Conservation (phyloP, 2,329 filamentous ascomycete genomes). For the Epichloe scottii region DNA sequence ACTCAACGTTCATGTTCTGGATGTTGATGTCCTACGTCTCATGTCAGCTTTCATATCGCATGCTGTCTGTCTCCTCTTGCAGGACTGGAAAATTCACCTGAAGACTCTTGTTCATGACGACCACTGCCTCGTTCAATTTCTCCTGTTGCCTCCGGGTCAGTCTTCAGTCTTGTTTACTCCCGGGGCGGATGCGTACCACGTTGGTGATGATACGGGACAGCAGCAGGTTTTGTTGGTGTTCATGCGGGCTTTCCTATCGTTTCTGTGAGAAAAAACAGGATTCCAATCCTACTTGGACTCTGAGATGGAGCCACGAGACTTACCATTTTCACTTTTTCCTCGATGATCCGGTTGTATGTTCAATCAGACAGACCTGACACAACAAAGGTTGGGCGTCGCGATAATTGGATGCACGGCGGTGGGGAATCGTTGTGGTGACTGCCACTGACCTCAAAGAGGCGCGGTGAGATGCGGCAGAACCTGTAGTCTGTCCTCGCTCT, state of each 20-base stretch:
- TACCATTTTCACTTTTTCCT: not conserved
- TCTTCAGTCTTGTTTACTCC: not conserved
- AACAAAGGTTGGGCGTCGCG: not conserved
- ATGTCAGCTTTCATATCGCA: not conserved
- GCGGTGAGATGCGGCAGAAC: conserved; percentile 26
- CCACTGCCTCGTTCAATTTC: conserved; percentile 89
- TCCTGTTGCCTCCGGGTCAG: conserved; percentile 44
- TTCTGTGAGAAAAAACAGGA: not conserved
- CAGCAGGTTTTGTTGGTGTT: conserved; percentile 90
- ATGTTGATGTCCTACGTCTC: conserved; percentile 77
- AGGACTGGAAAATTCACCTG: conserved; percentile 42
- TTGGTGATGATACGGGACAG: conserved; percentile 95
- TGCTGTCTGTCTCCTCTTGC: not conserved
- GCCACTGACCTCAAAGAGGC: conserved; percentile 6
- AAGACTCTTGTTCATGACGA: conserved; percentile 84
- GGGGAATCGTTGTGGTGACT: not conserved
- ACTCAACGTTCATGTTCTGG: conserved; percentile 96
- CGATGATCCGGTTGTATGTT: not conserved
- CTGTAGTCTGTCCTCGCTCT: not conserved
- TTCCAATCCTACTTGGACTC: no score
- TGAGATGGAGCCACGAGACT: not conserved
- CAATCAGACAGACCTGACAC: not conserved
- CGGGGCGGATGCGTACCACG: conserved; percentile 53
- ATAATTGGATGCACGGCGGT: not conserved
- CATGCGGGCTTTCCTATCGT: conserved; percentile 78